Conservation (phyloP, 2,329 filamentous ascomycete species). For the Fusarium pilosicola region DNA sequence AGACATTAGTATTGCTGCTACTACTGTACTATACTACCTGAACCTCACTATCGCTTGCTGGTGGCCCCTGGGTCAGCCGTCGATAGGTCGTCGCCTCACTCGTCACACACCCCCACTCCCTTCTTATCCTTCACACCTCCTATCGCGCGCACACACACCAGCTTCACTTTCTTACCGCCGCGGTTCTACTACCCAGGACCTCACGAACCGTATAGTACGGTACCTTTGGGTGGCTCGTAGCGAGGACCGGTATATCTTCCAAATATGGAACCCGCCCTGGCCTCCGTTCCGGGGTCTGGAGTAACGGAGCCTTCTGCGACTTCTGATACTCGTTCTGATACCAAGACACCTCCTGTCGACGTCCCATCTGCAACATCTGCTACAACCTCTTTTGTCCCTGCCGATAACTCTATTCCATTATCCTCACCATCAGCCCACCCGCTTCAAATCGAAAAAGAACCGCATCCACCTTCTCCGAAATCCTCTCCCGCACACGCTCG, state of each 20-base stretch:
- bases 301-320: conserved; percentile 35
- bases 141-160: conserved; percentile 25
- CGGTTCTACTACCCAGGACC: conserved; percentile 18
- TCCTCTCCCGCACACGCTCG: conserved; percentile 37
- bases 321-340: conserved; percentile 44
- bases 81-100: conserved; percentile 5
- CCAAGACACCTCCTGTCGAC: conserved; percentile 34
- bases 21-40: conserved; percentile 10
- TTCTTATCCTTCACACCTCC: conserved; percentile 12
- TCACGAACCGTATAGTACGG: conserved; percentile 25
- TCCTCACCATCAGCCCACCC: conserved; percentile 34
- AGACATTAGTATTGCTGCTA: conserved; percentile 22
- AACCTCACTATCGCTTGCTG: conserved; percentile 8
- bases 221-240: conserved; percentile 27
- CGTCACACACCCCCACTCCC: conserved; percentile 31
- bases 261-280: conserved; percentile 42
- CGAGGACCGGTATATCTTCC: conserved; percentile 38
- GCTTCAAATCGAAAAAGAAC: conserved; percentile 18
- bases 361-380: conserved; percentile 26
- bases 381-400: conserved; percentile 27
- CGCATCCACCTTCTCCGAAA: conserved; percentile 21
- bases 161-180: conserved; percentile 22
- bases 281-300: conserved; percentile 34
- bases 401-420: conserved; percentile 31
- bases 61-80: conserved; percentile 23